These are phyloP conservation scores for Exophiala lecanii-corni DNA, from an alignment of 2,329 filamentous ascomycete species.

Conservation along the genomic window DNA sequence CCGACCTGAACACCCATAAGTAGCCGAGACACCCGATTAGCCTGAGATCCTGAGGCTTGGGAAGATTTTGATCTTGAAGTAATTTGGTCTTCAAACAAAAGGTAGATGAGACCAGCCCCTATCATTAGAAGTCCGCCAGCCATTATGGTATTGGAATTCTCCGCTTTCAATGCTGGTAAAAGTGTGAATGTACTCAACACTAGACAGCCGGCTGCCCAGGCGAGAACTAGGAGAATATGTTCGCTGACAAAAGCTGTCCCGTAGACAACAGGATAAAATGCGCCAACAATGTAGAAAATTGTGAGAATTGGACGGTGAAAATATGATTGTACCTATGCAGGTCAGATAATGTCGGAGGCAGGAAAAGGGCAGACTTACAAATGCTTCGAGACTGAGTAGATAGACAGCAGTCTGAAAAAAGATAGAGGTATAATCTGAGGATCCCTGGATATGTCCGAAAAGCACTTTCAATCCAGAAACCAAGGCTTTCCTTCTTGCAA, in stretches of 20 bases:
- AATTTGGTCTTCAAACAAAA: constrained; percentile 69
- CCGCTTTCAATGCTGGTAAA: constrained; percentile 78
- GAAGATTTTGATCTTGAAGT: constrained; percentile 39
- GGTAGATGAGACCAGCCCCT: constrained; percentile 68
- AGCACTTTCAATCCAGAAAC: constrained; percentile 62
- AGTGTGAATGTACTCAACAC: constrained; percentile 89
- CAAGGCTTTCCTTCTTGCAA: constrained; percentile 68
- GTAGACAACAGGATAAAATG: constrained; percentile 72
- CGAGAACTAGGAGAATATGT: constrained; percentile 59
- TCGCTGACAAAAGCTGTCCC: constrained; percentile 66
- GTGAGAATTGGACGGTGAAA: constrained; percentile 87
- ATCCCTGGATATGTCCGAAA: constrained; percentile 63
- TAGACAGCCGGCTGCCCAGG: constrained; percentile 73
- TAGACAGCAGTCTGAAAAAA: constrained; percentile 62
- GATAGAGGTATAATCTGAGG: constrained; percentile 55
- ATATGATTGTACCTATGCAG: constrained; percentile 74
- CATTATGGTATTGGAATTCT: constrained; percentile 71
- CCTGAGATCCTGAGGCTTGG: constrained; percentile 5
- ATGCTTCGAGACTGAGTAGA: constrained; percentile 69
- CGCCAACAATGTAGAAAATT: constrained; percentile 67
- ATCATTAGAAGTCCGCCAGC: constrained; percentile 75
- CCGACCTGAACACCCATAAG: constrained; percentile 54
- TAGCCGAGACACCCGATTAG: constrained; percentile 35
- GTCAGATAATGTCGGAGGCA: constrained; percentile 24
- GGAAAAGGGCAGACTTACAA: no score